Evolutionary conservation across 495 filamentous ascomycete genomes (phyloP).

Genomic region (Pseudoneurospora amorphoporcata): DNA sequence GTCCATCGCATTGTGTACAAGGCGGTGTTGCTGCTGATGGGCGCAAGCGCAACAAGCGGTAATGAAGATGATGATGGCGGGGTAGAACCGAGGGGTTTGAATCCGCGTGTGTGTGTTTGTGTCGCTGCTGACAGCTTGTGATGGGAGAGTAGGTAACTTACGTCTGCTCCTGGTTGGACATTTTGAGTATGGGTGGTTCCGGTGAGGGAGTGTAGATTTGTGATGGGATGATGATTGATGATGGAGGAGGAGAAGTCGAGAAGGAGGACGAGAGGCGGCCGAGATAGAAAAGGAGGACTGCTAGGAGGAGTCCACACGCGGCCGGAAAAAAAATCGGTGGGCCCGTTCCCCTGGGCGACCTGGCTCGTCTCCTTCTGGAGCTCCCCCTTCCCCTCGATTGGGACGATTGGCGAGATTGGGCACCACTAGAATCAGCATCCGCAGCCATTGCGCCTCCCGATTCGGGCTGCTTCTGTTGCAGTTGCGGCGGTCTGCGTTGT

Average conservation of each 20-base stretch:
- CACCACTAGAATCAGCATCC: background rate
- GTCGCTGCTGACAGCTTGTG: background rate
- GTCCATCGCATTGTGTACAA: conserved; percentile 1
- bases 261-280: conserved; percentile 10
- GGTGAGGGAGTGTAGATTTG: conserved; percentile 15
- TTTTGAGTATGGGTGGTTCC: conserved; percentile 43
- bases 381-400: background rate
- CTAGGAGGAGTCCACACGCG: conserved; percentile 10
- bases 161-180: conserved; percentile 85
- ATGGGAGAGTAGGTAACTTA: conserved; percentile 39
- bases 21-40: background rate
- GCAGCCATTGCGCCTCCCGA: background rate
- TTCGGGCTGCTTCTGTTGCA: background rate
- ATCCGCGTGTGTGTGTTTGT: background rate
- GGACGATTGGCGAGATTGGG: background rate
- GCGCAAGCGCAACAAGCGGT: background rate
- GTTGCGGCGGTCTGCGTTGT: background rate
- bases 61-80: conserved; percentile 12
- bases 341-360: background rate
- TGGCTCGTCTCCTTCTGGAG: background rate
- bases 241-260: conserved; percentile 1
- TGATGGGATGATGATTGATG: conserved; percentile 13
- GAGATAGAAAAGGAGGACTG: conserved; percentile 12
- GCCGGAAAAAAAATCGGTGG: background rate
- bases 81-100: conserved; percentile 20